A percentile compares a stretch with the other conserved stretches of the same genome.
These are phyloP conservation scores for Saccharomycopsis guyanensis DNA, from an alignment of 805 yeast species.

Conservation along the genomic window DNA sequence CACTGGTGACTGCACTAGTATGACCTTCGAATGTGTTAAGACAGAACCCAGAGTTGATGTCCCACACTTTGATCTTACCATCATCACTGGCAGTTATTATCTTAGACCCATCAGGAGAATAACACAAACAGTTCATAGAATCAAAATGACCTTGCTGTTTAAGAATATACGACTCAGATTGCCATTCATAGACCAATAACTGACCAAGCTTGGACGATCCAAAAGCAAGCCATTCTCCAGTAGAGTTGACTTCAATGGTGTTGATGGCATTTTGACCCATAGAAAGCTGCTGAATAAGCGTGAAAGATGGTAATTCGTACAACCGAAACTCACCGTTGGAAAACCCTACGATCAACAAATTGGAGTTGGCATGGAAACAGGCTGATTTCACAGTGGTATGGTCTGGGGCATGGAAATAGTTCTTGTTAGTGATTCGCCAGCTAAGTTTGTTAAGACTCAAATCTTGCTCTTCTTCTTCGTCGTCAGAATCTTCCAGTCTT, in stretches of 20 bases:
- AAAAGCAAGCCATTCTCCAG: constrained; percentile 97
- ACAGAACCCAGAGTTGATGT: constrained; percentile 85
- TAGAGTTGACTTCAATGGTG: constrained; percentile 65
- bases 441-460: constrained; percentile 36
- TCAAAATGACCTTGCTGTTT: constrained; percentile 98
- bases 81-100: constrained; percentile 94
- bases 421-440: constrained; percentile 80
- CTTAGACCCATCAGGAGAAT: constrained; percentile 92
- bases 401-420: constrained; percentile 64
- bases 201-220: constrained; percentile 93
- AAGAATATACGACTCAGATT: constrained; percentile 87
- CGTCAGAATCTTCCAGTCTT: constrained; percentile 38
- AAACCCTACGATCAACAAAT: constrained; percentile 81
- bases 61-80: constrained; percentile 97
- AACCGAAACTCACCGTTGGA: constrained; percentile 83
- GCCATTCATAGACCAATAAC: constrained; percentile 96
- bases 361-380: constrained; percentile 68
- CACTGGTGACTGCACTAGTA: constrained; percentile 78
- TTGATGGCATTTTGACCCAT: constrained; percentile 90
- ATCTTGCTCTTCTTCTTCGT: constrained; percentile 29
- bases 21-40: constrained; percentile 89
- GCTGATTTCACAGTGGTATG: constrained; percentile 66
- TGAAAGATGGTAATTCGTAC: constrained; percentile 78
- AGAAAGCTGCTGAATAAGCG: constrained; percentile 73
- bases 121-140: constrained; percentile 71